These are phyloP conservation scores for Nicotiana paniculata DNA, from an alignment of 257 asterid species.

Conservation along the genomic window DNA sequence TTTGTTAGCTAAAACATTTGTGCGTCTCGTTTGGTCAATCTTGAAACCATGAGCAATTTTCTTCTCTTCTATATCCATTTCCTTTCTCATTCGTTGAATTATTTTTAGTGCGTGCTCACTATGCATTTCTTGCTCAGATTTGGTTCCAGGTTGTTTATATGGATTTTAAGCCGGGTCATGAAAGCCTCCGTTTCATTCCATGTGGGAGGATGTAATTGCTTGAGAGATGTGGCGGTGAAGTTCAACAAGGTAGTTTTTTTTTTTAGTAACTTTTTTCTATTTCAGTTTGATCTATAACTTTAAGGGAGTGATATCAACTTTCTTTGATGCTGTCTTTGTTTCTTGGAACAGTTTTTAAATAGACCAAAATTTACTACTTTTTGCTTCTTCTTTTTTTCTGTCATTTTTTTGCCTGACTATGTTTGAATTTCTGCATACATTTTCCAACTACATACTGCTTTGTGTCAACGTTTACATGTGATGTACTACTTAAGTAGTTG, in stretches of 20 bases:
- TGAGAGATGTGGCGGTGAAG: constrained; percentile 78
- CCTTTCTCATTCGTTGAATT: neutral
- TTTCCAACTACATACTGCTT: neutral
- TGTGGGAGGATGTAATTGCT: constrained; percentile 89
- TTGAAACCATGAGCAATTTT: neutral
- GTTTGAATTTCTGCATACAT: neutral
- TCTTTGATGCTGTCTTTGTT: neutral
- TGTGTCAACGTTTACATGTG: neutral
- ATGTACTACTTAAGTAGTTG: neutral
- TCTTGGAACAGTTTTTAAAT: neutral
- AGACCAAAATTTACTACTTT: neutral
- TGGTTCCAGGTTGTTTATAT: constrained; percentile 77
- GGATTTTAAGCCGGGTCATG: constrained; percentile 72
- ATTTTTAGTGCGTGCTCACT: constrained; percentile 11
- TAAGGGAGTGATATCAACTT: neutral
- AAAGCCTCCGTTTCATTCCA: constrained; percentile 77
- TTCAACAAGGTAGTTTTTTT: constrained; percentile 55
- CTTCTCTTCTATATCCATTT: neutral
- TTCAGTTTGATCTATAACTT: neutral
- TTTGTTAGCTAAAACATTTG: neutral
- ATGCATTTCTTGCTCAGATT: constrained; percentile 49
- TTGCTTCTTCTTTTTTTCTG: neutral
- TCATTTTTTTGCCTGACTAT: neutral
- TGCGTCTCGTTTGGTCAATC: neutral
- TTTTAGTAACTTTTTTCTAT: neutral